A percentile compares a stretch with the other conserved stretches of the same genome.
Evolutionary conservation across 148 eudicot genomes (phyloP).

Genomic region (Diospyros kaki): DNA sequence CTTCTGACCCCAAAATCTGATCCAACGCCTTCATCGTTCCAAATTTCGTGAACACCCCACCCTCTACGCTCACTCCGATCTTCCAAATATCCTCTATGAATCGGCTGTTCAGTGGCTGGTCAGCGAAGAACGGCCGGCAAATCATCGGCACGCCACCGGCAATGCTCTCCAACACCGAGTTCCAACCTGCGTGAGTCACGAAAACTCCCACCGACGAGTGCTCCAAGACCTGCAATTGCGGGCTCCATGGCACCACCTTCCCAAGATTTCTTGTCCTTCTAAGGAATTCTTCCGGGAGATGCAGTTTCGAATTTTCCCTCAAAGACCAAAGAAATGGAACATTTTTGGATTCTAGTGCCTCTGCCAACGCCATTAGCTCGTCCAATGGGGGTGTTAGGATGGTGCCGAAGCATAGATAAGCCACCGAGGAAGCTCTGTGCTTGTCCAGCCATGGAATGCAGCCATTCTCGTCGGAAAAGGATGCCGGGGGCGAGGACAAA

Average conservation of each 20-base stretch:
- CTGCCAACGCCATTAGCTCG: conserved; percentile 46
- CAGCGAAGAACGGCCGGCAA: conserved; percentile 17
- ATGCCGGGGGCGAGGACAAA: conserved; percentile 14
- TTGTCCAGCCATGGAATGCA: conserved; percentile 57
- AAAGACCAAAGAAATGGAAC: conserved; percentile 70
- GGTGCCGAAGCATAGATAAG: conserved; percentile 67
- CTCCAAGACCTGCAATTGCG: conserved; percentile 47
- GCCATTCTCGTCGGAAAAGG: conserved; percentile 19
- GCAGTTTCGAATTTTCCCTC: conserved; percentile 20
- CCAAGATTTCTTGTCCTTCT: conserved; percentile 28
- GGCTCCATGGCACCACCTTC: conserved; percentile 67
- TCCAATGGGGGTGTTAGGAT: conserved; percentile 26
- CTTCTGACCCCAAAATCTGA: conserved; percentile 8
- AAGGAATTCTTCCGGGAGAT: conserved; percentile 38
- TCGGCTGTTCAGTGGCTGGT: conserved; percentile 44
- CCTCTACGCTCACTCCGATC: conserved; percentile 41
- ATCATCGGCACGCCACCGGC: conserved; percentile 53
- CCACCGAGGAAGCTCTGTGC: conserved; percentile 29
- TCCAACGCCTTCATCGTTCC: conserved; percentile 27
- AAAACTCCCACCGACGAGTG: conserved; percentile 50
- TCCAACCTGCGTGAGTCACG: conserved; percentile 83
- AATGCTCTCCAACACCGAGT: conserved; percentile 61
- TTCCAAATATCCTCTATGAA: conserved; percentile 43
- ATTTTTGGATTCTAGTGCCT: conserved; percentile 35
- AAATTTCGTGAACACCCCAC: conserved; percentile 33